These are phyloP conservation scores for Saccharomyces paradoxus DNA, from an alignment of 805 yeast species.

Conservation along the genomic window DNA sequence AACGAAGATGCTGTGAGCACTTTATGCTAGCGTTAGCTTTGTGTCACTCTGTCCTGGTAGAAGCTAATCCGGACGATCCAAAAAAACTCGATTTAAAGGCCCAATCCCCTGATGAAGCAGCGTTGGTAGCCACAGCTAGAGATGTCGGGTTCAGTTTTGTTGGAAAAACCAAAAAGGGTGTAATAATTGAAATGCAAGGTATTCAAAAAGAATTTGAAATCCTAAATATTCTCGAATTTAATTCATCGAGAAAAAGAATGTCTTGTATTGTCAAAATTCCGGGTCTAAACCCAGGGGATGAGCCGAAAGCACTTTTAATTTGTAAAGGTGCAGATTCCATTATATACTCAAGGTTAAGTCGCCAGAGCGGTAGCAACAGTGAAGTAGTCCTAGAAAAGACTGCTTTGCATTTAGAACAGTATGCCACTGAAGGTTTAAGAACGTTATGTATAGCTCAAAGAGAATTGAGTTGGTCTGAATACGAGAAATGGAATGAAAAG, in stretches of 20 bases:
- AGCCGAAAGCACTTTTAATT: conserved; percentile 54
- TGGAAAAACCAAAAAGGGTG: conserved; percentile 59
- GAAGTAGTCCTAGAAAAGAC: conserved; percentile 47
- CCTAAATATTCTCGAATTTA: conserved; percentile 65
- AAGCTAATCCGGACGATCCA: conserved; percentile 54
- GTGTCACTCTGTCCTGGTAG: conserved; percentile 73
- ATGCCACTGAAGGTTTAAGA: conserved; percentile 76
- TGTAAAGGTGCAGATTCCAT: conserved; percentile 85
- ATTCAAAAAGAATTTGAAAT: conserved; percentile 61
- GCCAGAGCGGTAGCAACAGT: conserved; percentile 34
- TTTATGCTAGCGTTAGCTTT: conserved; percentile 70
- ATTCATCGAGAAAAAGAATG: conserved; percentile 83
- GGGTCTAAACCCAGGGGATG: conserved; percentile 35
- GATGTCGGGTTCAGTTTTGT: conserved; percentile 64
- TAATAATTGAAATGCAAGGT: conserved; percentile 63
- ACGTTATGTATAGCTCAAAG: conserved; percentile 73
- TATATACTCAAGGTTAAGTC: conserved; percentile 56
- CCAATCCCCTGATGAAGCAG: conserved; percentile 84
- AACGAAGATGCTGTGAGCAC: conserved; percentile 55
- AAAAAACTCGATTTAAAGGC: conserved; percentile 54
- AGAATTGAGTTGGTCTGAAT: conserved; percentile 55
- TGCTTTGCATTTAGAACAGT: conserved; percentile 66
- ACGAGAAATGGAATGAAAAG: conserved; percentile 51
- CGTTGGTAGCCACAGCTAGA: conserved; percentile 73
- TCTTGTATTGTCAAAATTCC: conserved; percentile 72